Conservation (phyloP, 495 filamentous ascomycete species). For the Hypoxylon subgilvum region DNA sequence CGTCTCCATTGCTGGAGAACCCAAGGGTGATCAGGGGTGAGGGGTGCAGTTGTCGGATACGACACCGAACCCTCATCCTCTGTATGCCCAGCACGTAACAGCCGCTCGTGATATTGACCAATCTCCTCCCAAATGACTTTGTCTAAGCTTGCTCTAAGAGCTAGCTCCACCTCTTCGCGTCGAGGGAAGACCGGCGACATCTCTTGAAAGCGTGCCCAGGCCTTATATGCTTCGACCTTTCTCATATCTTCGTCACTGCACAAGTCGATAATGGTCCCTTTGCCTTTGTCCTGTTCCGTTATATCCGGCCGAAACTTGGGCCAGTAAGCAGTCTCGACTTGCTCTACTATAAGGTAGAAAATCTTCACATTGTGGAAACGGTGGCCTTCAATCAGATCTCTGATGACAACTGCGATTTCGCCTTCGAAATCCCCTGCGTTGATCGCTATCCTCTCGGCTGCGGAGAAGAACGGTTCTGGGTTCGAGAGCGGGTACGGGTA, state of each 20-base stretch:
- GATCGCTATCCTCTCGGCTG: slow-evolving; percentile 33
- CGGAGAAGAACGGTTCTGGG: slow-evolving; percentile 40
- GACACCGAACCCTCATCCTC: slow-evolving; percentile 1
- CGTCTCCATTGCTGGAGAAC: slow-evolving; percentile 35
- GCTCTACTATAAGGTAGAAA: slow-evolving; percentile 39
- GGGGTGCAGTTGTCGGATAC: slow-evolving; percentile 11
- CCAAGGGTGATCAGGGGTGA: slow-evolving; percentile 36
- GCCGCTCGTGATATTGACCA: slow-evolving; percentile 14
- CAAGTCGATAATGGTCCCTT: slow-evolving; percentile 39
- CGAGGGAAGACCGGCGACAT: slow-evolving; percentile 39
- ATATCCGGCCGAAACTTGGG: slow-evolving; percentile 38
- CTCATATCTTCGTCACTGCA: slow-evolving; percentile 33
- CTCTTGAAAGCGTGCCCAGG: slow-evolving; percentile 40
- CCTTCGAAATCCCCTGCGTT: slow-evolving; percentile 36
- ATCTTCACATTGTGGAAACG: slow-evolving; percentile 37
- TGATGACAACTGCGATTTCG: slow-evolving; percentile 30
- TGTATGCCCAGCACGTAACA: slow-evolving; percentile 13
- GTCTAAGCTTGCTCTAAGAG: slow-evolving; percentile 31
- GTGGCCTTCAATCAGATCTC: slow-evolving; percentile 30
- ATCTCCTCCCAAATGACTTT: slow-evolving; percentile 34
- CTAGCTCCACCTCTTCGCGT: slow-evolving; percentile 37
- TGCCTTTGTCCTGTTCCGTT: slow-evolving; percentile 39
- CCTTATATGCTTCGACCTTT: slow-evolving; percentile 38
- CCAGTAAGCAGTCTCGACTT: slow-evolving; percentile 42
- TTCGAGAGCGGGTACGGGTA: slow-evolving; percentile 42